These are phyloP conservation scores for Alternaria alternata DNA, from an alignment of 2,329 filamentous ascomycete genomes.

Conservation along the genomic window DNA sequence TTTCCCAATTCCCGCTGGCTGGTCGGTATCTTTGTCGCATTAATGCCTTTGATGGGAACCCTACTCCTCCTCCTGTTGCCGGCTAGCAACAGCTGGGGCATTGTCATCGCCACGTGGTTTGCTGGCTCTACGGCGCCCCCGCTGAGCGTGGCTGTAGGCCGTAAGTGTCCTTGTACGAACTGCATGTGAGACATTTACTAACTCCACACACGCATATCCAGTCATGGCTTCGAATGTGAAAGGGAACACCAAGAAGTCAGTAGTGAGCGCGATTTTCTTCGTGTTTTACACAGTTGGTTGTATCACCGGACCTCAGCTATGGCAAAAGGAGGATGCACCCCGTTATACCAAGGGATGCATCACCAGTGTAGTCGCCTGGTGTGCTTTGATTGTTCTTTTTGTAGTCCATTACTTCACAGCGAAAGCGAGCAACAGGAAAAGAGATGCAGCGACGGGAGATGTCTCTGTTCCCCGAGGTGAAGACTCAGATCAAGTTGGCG, in stretches of 20 bases:
- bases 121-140: slow-evolving; percentile 55
- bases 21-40: no score
- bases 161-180: no score
- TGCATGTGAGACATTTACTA: no score
- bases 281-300: slow-evolving; percentile 60
- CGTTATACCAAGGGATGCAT: slow-evolving; percentile 59
- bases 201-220: no score
- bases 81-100: slow-evolving; percentile 8
- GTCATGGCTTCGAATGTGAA: no score
- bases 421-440: neutral
- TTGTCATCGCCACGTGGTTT: slow-evolving; percentile 60
- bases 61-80: no score
- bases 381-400: neutral
- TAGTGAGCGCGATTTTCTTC: slow-evolving; percentile 59
- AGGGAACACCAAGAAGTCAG: slow-evolving; percentile 58
- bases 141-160: slow-evolving; percentile 53
- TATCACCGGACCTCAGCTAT: slow-evolving; percentile 60
- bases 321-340: slow-evolving; percentile 52
- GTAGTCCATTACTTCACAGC: neutral
- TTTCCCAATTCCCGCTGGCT: slow-evolving; percentile 53
- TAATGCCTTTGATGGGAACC: no score
- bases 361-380: slow-evolving; percentile 56
- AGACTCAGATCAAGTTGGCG: no score
- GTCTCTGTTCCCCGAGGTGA: no score
- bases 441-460: no score